These are phyloP conservation scores for Psilocybe subaeruginosa DNA, from an alignment of 768 basidiomycete species.

Conservation along the genomic window DNA sequence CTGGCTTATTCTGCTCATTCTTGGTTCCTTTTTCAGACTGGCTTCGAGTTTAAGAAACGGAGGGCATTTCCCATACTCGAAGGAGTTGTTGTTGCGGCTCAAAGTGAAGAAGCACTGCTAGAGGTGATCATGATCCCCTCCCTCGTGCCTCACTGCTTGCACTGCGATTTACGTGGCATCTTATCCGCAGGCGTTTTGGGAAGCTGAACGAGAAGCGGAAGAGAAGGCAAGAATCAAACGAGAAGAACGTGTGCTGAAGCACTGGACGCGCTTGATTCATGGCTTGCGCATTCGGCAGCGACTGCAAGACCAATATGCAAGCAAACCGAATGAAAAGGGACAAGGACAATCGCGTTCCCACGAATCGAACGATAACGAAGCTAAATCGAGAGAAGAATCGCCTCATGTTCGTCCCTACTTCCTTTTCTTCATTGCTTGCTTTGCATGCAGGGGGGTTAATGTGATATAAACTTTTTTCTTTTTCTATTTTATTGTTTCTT, in stretches of 20 bases:
- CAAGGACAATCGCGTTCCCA: not conserved
- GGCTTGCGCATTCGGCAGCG: conserved; percentile 87
- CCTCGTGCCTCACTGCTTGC: not conserved
- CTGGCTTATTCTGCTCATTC: conserved; percentile 4
- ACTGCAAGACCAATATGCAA: conserved; percentile 77
- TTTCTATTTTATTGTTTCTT: conserved; percentile 14
- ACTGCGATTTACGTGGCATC: conserved; percentile 6
- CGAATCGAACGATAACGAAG: conserved; percentile 16
- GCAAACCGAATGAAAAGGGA: conserved; percentile 25
- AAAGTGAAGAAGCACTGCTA: conserved; percentile 72
- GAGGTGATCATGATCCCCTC: conserved; percentile 53
- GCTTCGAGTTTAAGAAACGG: conserved; percentile 96
- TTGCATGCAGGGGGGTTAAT: not conserved
- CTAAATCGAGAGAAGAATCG: conserved; percentile 11
- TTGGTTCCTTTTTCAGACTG: conserved; percentile 56
- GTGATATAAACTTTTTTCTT: not conserved
- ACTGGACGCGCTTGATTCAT: conserved; percentile 87
- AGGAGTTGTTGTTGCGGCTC: conserved; percentile 85
- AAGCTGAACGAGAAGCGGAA: conserved; percentile 75
- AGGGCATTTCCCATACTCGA: conserved; percentile 83
- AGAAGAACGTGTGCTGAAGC: conserved; percentile 80
- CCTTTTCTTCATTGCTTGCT: not conserved
- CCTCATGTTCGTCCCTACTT: conserved; percentile 19
- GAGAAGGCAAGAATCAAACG: conserved; percentile 77
- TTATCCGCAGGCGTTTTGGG: conserved; percentile 75